These are phyloP conservation scores for Dendrobium huoshanense DNA, from an alignment of 106 monocot species.

Conservation along the genomic window DNA sequence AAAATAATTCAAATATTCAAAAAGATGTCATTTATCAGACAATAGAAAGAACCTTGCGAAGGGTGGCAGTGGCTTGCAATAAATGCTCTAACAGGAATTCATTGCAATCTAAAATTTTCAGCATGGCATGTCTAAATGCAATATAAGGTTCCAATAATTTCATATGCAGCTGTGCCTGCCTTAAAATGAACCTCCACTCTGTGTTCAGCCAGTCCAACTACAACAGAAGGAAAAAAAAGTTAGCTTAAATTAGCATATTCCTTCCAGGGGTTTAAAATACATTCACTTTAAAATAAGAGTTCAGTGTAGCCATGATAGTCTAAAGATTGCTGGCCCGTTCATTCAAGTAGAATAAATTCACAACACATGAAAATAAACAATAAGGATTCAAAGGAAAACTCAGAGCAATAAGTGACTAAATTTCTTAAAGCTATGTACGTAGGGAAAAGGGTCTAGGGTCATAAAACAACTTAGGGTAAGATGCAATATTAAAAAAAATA, in stretches of 20 bases:
- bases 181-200: conserved; percentile 66
- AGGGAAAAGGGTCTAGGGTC: too few relatives aligned
- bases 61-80: conserved; percentile 69
- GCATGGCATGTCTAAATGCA: conserved; percentile 76
- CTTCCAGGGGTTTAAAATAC: not conserved
- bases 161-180: conserved; percentile 59
- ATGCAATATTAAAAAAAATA: too few relatives aligned
- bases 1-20: conserved; percentile 2
- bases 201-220: conserved; percentile 59
- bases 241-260: not conserved
- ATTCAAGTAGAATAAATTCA: not conserved
- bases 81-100: conserved; percentile 68
- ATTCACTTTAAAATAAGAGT: not conserved
- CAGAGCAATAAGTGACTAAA: not conserved
- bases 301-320: not conserved
- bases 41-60: conserved; percentile 67
- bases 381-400: not conserved
- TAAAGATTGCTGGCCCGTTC: not conserved
- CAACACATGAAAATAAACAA: not conserved
- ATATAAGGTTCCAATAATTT: conserved; percentile 84
- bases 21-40: not conserved
- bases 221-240: not conserved
- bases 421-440: not conserved
- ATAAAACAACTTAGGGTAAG: too few relatives aligned
- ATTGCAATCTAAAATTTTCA: conserved; percentile 74